Percentiles rank a stretch among this genome's conserved stretches.
Conservation (phyloP, 768 basidiomycete species). For the Suillus subalutaceus region DNA sequence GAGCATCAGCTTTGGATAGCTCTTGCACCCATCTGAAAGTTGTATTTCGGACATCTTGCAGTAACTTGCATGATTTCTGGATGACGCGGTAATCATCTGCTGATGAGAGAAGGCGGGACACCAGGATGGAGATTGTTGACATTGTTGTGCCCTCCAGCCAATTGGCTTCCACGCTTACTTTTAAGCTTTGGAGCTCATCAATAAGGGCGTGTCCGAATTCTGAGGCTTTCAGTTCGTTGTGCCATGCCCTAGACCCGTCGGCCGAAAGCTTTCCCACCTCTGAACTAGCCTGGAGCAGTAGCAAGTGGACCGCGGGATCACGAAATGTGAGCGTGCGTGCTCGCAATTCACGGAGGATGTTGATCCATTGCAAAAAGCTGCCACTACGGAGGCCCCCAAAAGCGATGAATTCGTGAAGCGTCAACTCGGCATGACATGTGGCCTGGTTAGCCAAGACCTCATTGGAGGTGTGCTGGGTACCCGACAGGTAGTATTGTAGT, state of each 20-base stretch:
- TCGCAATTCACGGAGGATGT: slow-evolving; percentile 45
- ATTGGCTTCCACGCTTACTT: slow-evolving; percentile 36
- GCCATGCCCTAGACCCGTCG: slow-evolving; percentile 35
- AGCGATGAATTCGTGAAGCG: slow-evolving; percentile 43
- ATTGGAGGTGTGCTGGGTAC: slow-evolving; percentile 44
- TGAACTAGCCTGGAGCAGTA: slow-evolving; percentile 44
- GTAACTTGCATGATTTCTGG: slow-evolving; percentile 24
- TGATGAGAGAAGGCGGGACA: slow-evolving; percentile 37
- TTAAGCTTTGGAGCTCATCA: slow-evolving; percentile 31
- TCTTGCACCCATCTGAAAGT: slow-evolving; percentile 40
- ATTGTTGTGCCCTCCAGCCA: slow-evolving; percentile 38
- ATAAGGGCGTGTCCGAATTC: slow-evolving; percentile 39
- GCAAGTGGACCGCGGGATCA: slow-evolving; percentile 38
- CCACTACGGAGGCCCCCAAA: slow-evolving; percentile 48
- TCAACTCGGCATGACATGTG: slow-evolving; percentile 39
- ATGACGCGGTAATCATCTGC: slow-evolving; percentile 17
- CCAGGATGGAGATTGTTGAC: slow-evolving; percentile 32
- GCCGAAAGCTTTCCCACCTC: slow-evolving; percentile 37
- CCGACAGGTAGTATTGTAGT: slow-evolving; percentile 39
- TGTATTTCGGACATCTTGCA: slow-evolving; percentile 34
- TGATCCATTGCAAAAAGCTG: slow-evolving; percentile 46
- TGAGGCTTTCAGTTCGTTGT: slow-evolving; percentile 33
- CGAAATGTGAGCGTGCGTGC: slow-evolving; percentile 38
- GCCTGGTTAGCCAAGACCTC: slow-evolving; percentile 44
- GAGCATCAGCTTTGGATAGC: slow-evolving; percentile 20